These are phyloP conservation scores for Puya raimondii DNA, from an alignment of 176 grass and related monocot species.

Conservation along the genomic window DNA sequence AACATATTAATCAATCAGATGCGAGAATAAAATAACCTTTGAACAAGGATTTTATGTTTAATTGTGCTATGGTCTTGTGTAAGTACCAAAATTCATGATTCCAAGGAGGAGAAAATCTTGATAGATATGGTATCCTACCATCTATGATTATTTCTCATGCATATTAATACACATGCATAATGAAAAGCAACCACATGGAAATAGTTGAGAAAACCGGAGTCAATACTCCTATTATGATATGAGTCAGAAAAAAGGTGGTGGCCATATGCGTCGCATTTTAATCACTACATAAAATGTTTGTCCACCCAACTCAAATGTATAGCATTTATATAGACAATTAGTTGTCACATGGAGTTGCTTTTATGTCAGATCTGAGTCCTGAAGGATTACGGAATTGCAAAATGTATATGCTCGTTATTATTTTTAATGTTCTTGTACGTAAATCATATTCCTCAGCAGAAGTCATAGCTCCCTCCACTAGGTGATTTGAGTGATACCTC, in stretches of 20 bases:
- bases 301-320: too few relatives aligned
- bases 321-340: too few relatives aligned
- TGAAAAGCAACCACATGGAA: too few relatives aligned
- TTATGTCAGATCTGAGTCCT: too few relatives aligned
- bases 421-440: background rate
- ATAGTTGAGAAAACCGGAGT: too few relatives aligned
- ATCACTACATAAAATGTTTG: too few relatives aligned
- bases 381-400: too few relatives aligned
- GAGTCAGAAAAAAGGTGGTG: too few relatives aligned
- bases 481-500: constrained; percentile 47
- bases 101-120: background rate
- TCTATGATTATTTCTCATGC: background rate
- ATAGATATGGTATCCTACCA: background rate
- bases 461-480: background rate
- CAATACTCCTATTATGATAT: too few relatives aligned
- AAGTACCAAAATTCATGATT: background rate
- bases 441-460: background rate
- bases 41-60: background rate
- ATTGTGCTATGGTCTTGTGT: too few relatives aligned
- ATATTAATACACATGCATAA: background rate
- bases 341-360: too few relatives aligned
- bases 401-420: background rate
- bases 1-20: background rate
- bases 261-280: too few relatives aligned
- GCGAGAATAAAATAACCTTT: background rate